Conservation (phyloP, 768 basidiomycete genomes). For the Termitomyces sp. region DNA sequence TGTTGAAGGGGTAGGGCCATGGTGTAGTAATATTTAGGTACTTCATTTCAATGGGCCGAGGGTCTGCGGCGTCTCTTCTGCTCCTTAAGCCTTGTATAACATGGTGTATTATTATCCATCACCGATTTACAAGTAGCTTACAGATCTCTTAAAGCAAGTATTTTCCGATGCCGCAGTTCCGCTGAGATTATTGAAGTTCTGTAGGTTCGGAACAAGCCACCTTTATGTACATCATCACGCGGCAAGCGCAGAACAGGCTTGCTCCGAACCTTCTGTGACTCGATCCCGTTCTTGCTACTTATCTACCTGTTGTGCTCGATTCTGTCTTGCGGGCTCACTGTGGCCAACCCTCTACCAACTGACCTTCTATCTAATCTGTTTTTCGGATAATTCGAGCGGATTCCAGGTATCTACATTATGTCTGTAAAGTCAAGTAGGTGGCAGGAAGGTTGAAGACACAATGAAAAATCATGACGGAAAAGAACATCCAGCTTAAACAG, state of each 20-base stretch:
- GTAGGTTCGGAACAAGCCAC: no score
- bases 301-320: no score
- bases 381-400: neutral
- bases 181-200: no score
- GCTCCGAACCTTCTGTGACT: no score
- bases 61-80: neutral
- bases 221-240: no score
- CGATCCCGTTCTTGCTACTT: no score
- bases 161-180: no score
- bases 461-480: neutral
- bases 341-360: no score
- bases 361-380: no score
- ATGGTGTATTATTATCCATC: neutral
- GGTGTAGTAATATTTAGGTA: neutral
- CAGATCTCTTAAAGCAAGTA: no score
- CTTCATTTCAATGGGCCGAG: neutral
- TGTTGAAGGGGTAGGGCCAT: constrained; percentile 1
- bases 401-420: neutral
- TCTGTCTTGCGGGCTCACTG: no score
- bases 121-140: neutral
- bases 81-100: neutral
- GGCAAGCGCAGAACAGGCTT: no score
- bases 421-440: neutral
- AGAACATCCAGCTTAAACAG: neutral
- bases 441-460: neutral